Conservation (phyloP, 225 moss, liverwort and hornwort species). For the Polytrichum formosum region DNA sequence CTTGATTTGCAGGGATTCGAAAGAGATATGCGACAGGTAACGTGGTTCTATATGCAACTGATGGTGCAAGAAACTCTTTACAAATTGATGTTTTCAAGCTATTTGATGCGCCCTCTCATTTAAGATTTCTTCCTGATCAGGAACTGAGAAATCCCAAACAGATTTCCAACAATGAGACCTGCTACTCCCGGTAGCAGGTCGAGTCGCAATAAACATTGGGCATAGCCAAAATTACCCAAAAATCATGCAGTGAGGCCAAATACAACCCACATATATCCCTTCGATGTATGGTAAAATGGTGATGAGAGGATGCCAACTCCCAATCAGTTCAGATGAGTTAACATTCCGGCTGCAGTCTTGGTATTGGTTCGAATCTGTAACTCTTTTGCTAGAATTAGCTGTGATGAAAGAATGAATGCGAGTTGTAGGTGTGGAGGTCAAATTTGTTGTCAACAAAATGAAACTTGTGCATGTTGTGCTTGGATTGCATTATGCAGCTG, state of each 20-base stretch:
- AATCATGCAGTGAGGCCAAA: too few species aligned
- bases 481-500: not conserved
- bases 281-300: not conserved
- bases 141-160: not conserved
- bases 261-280: not conserved
- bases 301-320: not conserved
- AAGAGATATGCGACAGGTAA: slow-evolving; percentile 14
- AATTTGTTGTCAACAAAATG: too few species aligned
- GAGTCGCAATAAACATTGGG: too few species aligned
- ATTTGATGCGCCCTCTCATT: not conserved
- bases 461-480: not conserved
- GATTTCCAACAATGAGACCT: too few species aligned
- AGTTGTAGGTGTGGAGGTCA: not conserved
- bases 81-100: not conserved
- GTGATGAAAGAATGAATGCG: not conserved
- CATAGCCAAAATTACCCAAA: too few species aligned
- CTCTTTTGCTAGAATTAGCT: not conserved
- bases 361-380: not conserved
- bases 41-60: not conserved
- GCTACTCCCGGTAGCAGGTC: too few species aligned
- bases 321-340: not conserved
- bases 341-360: too few species aligned
- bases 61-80: not conserved
- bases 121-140: too few species aligned
- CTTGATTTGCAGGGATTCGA: slow-evolving; percentile 9